Base-by-base conservation (phyloP, 164 flowering plant species). In the Tetrastigma voinierianum region DNA sequence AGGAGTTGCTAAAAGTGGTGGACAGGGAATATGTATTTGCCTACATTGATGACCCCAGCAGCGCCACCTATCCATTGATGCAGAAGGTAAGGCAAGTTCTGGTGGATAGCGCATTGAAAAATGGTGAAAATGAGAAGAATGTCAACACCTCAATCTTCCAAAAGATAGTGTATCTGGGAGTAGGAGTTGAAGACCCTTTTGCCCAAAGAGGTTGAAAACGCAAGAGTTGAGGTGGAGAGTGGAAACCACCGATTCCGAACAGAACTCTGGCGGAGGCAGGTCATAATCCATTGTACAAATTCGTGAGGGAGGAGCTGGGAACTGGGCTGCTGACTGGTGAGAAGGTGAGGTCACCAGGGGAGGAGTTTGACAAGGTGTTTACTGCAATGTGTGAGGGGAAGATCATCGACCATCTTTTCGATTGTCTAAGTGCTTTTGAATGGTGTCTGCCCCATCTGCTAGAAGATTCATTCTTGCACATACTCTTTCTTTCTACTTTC, bases 21-120 rank as follows among this genome's bases (percentile, higher is more conserved):
- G 71, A 68, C 8, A 63, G 71, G 2, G 71, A 68, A 17, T 21
- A 60, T 17, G 51, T 68, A 3, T 68, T 51, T 14, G 66, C 65
- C 43, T 68, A 68, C 60, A 62, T 62, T 8, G 71, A 68, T 23
- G 71, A 68, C 23, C 65, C 71, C 18, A 61, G 71, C 66, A 68
- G 66, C 14, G 65, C 59, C 8, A 62, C 65, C 1, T 68, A 68
- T 57, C 71, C 71, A 32, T 14, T 68, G 43, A 68, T 68, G 71
- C 71, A 68, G 32, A 68, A 68, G 25, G 49, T 68, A 23, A 68
- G 71, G 14, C 65, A 62, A 62, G 71, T 68, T 9, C 53, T 68
- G n/a, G 71, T 68, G 17, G 71, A 68, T 9, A 46, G 51, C 13
- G 65, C 65, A 1, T 40, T 68, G 63, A 2, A 16, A 4, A 68